Evolutionary conservation across 2,329 filamentous ascomycete genomes (phyloP), one percentile per base, ranked within the genome.

Genomic region (Curvularia lunata): DNA sequence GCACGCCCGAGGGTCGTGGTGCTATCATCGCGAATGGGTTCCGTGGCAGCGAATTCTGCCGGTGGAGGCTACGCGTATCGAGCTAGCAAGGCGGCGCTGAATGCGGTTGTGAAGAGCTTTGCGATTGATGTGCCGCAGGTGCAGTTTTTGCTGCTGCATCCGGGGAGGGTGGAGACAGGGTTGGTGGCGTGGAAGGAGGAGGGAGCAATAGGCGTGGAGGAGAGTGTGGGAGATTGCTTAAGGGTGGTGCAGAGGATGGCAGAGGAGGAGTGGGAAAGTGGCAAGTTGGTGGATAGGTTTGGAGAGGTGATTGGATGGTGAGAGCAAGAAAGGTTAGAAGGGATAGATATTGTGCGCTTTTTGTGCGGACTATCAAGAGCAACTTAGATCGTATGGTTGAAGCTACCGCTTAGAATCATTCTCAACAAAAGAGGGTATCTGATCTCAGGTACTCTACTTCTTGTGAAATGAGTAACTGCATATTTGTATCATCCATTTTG

Each of bases 31-130:
- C 71, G 81, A 1, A 81, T 82, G 80, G 79, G 80, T 4, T 78
- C 76, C 12, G 56, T 82, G 8, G 59, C 68, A 0, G 71, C 74
- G 25, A 82, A 82, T 56, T 64, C 59, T 0, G 67, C 68, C 1
- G 80, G 80, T 0, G 74, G 75, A 2, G 79, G 73, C 2, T 82
- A 82, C 60, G 81, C 81, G 10, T 83, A 82, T 62, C 69, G 80
- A 8, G 79, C 80, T 4, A 78, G 75, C 41, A 82, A 83, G 62
- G 80, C 80, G 3, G 81, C 78, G 23, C 63, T 81, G 34, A 82
- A 82, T 59, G 77, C 78, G 5, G 72, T 83, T 7, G 72, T 82
- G 1, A 75, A 76, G 63, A 79, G 75, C 42, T 77, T 82, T 32
- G 74, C 70, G 28, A 67, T 80, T 8, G 80, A 82, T 71, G 74